These are phyloP conservation scores for Ganoderma lingzhi DNA, from an alignment of 1,284 basidiomycete species.

Conservation along the genomic window DNA sequence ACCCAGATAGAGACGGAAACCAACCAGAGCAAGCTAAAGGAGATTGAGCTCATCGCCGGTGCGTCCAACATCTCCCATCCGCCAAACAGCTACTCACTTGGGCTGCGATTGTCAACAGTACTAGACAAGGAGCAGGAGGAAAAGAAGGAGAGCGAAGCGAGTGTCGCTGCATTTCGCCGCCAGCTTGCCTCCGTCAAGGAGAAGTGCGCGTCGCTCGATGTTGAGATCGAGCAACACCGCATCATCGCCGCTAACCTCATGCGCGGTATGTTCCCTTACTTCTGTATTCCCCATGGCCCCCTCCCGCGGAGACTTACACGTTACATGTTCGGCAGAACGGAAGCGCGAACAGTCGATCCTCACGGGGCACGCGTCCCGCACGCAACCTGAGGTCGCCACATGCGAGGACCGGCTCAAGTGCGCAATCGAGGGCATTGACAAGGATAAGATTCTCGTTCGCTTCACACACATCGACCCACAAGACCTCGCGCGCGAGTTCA, in stretches of 20 bases:
- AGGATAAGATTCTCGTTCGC: slow-evolving; percentile 75
- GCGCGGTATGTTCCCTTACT: slow-evolving; percentile 55
- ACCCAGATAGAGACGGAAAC: slow-evolving; percentile 70
- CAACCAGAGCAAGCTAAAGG: slow-evolving; percentile 72
- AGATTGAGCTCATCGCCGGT: slow-evolving; percentile 78
- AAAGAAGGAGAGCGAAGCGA: slow-evolving; percentile 70
- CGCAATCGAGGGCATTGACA: slow-evolving; percentile 77
- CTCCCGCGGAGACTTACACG: not conserved
- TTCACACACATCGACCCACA: slow-evolving; percentile 73
- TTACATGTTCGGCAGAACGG: slow-evolving; percentile 58
- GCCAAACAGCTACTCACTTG: not conserved
- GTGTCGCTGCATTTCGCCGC: slow-evolving; percentile 66
- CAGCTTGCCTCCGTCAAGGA: slow-evolving; percentile 69
- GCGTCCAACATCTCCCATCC: slow-evolving; percentile 34
- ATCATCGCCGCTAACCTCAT: slow-evolving; percentile 63
- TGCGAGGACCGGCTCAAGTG: slow-evolving; percentile 71
- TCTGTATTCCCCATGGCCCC: not conserved
- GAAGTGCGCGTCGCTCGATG: slow-evolving; percentile 62
- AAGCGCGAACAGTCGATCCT: slow-evolving; percentile 72
- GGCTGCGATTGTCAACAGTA: slow-evolving; percentile 47
- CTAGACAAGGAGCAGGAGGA: slow-evolving; percentile 76
- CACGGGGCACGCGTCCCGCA: slow-evolving; percentile 60
- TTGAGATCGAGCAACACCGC: slow-evolving; percentile 75
- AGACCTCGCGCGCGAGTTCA: slow-evolving; percentile 69
- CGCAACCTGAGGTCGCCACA: slow-evolving; percentile 63